Conservation (phyloP, 1,284 basidiomycete species). For the Cryptococcus floricola region DNA sequence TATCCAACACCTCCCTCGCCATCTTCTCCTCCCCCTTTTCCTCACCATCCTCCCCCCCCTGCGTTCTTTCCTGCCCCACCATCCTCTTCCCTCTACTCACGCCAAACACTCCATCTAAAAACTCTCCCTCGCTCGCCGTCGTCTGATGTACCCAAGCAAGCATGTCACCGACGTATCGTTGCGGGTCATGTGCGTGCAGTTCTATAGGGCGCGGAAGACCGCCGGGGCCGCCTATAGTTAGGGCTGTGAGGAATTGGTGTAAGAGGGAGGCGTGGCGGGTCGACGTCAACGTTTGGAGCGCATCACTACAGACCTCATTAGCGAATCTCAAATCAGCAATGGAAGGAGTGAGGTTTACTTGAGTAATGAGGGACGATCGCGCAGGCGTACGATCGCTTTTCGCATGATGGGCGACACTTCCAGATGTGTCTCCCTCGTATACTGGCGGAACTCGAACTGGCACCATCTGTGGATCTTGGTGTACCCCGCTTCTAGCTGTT, state of each 20-base stretch:
- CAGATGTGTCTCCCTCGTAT: constrained; percentile 69
- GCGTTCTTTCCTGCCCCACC: constrained; percentile 47
- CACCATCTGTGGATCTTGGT: constrained; percentile 84
- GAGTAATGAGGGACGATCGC: constrained; percentile 71
- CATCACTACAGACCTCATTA: constrained; percentile 57
- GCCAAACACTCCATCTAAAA: constrained; percentile 77
- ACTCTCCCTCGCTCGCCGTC: constrained; percentile 90
- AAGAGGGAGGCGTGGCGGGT: constrained; percentile 77
- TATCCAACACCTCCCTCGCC: constrained; percentile 78
- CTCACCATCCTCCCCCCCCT: constrained; percentile 42
- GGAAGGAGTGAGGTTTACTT: constrained; percentile 55
- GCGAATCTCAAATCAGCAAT: not conserved
- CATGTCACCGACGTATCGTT: constrained; percentile 96
- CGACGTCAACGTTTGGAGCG: constrained; percentile 69
- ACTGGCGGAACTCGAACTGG: constrained; percentile 77
- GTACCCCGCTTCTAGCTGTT: constrained; percentile 81
- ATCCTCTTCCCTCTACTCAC: constrained; percentile 69
- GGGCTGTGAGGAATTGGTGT: constrained; percentile 74
- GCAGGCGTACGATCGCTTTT: constrained; percentile 69
- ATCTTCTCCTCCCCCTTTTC: constrained; percentile 64
- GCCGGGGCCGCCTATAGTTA: constrained; percentile 83
- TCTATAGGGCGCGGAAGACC: constrained; percentile 91
- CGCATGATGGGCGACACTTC: constrained; percentile 71
- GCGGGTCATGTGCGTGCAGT: constrained; percentile 92
- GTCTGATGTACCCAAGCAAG: constrained; percentile 97